Evolutionary conservation across 345 rosid genomes (phyloP).

Genomic region (Linum trigynum): DNA sequence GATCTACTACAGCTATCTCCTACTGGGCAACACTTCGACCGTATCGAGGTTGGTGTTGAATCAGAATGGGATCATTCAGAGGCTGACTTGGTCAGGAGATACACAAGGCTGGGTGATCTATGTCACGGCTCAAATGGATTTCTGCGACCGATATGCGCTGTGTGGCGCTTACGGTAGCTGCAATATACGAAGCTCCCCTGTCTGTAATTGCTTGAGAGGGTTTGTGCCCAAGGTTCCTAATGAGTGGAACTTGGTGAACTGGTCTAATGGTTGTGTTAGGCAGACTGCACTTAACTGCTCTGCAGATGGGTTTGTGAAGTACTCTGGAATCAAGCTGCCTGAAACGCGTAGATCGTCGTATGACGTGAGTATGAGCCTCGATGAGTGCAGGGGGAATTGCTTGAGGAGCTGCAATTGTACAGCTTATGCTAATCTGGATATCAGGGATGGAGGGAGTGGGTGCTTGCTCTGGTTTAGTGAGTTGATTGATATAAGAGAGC

Average conservation of each 20-base stretch:
- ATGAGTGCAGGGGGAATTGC: background rate
- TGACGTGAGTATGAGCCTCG: background rate
- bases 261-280: background rate
- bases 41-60: background rate
- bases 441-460: background rate
- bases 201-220: background rate
- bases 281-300: background rate
- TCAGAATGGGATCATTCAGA: background rate
- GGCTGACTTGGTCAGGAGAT: background rate
- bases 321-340: background rate
- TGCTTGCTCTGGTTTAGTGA: background rate
- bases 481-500: background rate
- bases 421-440: background rate
- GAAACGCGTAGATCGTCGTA: background rate
- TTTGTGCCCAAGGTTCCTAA: background rate
- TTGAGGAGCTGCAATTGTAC: background rate
- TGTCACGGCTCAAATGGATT: background rate
- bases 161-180: constrained; percentile 3
- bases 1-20: background rate
- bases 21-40: constrained; percentile 4
- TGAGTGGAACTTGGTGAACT: background rate
- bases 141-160: background rate
- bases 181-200: background rate
- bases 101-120: background rate
- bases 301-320: background rate